Base-by-base conservation (phyloP, 441 rosid genomes). In the Pelargonium fulgidum region DNA sequence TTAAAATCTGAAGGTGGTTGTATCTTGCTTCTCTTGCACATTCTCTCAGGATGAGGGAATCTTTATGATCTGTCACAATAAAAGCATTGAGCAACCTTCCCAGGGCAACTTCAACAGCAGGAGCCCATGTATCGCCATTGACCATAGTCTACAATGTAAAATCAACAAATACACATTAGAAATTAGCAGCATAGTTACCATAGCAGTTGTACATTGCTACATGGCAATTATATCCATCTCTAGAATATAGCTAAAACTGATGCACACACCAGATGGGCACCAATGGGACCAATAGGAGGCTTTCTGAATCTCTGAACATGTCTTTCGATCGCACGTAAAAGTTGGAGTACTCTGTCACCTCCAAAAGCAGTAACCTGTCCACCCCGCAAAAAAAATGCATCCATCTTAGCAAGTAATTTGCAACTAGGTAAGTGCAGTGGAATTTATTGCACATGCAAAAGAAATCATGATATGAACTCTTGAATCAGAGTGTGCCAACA, bases 231-330 rank as follows among this genome's bases (percentile, higher is more conserved):
- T 19, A 22, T 62, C 12, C 11, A 65, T 62, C 19, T 14, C 45
- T 7, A 17, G 39, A 48, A 62, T 44, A 67, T n/a, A 52, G 52
- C 36, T 29, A 52, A 50, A 16, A 62, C 33, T 14, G 33, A 62
- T 33, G 4, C 42, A 82, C 98, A 83, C 68, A 95, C 98, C 85
- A 95, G 73, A 82, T 92, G 98, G 62, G 90, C 85, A 70, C 99
- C 99, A 77, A 92, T 86, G 62, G 99, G 99, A 83, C 99, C 99
- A 74, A 95, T 88, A 16, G 98, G 99, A 24, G 98, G 92, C 80
- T 76, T 84, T 66, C 68, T 71, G 77, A 95, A 95, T 73, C 71
- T 75, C 45, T 68, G 82, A 36, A 82, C 89, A 73, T 76, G 77
- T 74, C 86, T 86, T 78, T 95, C 98, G 73, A 95, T 92, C 69